Percentiles rank a stretch among this genome's conserved stretches.
phyloP scores from a whole-genome alignment of 140 eudicot genomes.

The Flaveria floridana region DNA sequence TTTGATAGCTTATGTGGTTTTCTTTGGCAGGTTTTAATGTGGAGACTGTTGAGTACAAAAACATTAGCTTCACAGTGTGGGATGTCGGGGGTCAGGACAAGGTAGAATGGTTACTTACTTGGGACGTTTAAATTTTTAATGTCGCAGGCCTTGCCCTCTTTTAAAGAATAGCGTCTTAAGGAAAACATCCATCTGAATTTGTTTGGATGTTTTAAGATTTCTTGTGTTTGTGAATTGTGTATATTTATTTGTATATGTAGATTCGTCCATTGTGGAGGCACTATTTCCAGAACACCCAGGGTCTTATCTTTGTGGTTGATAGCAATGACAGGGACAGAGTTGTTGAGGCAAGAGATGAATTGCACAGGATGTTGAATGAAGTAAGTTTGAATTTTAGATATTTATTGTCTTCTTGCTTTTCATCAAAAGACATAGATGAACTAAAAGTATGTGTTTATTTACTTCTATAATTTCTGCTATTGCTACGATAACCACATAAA shows the following conservation, averaged over 20 bases:
- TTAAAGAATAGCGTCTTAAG: neutral
- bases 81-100: conserved; percentile 96
- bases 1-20: conserved; percentile 13
- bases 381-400: conserved; percentile 31
- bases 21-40: conserved; percentile 67
- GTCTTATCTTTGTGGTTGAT: conserved; percentile 88
- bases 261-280: conserved; percentile 97
- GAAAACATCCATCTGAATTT: neutral
- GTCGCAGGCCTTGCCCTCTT: neutral
- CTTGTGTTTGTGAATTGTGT: neutral
- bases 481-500: neutral
- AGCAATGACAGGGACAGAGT: conserved; percentile 94
- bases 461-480: neutral
- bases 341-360: conserved; percentile 89
- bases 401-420: neutral
- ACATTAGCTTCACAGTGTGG: conserved; percentile 91
- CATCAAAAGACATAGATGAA: neutral
- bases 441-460: neutral
- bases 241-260: conserved; percentile 37
- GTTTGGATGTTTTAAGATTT: neutral
- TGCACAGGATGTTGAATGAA: conserved; percentile 95
- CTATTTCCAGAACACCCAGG: conserved; percentile 88
- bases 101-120: conserved; percentile 38
- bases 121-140: neutral
- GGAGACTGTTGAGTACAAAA: conserved; percentile 85